Percentiles rank a stretch among this genome's conserved stretches.
Conservation (phyloP, 1,139 yeast genomes). For the Debaryomycetaceae sp. region DNA sequence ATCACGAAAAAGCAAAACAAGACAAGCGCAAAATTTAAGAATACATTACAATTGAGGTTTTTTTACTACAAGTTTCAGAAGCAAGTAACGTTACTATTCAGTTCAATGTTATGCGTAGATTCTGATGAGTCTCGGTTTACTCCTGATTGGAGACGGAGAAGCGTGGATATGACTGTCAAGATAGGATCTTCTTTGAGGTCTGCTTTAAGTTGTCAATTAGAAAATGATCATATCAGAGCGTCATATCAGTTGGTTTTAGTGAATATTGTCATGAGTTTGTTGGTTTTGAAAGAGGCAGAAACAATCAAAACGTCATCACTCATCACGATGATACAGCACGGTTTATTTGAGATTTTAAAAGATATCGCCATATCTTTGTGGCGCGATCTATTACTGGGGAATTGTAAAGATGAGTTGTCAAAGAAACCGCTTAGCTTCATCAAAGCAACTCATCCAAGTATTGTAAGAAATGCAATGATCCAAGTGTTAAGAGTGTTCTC, state of each 20-base stretch:
- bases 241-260: conserved; percentile 29
- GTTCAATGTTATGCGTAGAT: conserved; percentile 39
- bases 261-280: conserved; percentile 24
- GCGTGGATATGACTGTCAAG: conserved; percentile 38
- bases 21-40: conserved; percentile 56
- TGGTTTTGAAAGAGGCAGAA: conserved; percentile 30
- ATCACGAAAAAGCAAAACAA: conserved; percentile 33
- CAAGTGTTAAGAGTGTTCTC: conserved; percentile 40
- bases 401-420: background rate
- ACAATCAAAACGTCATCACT: conserved; percentile 42
- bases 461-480: conserved; percentile 38
- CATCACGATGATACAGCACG: conserved; percentile 44
- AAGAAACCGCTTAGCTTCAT: background rate
- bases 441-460: conserved; percentile 13
- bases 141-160: conserved; percentile 31
- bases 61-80: conserved; percentile 50
- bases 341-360: conserved; percentile 33
- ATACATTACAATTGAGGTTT: conserved; percentile 53
- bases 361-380: conserved; percentile 21
- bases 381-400: conserved; percentile 7
- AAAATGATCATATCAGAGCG: conserved; percentile 14
- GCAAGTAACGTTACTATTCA: conserved; percentile 39
- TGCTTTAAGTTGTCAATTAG: conserved; percentile 21
- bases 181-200: conserved; percentile 29
- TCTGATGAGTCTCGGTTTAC: conserved; percentile 40